Conservation (phyloP, 164 flowering plant genomes). For the Magnolia kwangsiensis region DNA sequence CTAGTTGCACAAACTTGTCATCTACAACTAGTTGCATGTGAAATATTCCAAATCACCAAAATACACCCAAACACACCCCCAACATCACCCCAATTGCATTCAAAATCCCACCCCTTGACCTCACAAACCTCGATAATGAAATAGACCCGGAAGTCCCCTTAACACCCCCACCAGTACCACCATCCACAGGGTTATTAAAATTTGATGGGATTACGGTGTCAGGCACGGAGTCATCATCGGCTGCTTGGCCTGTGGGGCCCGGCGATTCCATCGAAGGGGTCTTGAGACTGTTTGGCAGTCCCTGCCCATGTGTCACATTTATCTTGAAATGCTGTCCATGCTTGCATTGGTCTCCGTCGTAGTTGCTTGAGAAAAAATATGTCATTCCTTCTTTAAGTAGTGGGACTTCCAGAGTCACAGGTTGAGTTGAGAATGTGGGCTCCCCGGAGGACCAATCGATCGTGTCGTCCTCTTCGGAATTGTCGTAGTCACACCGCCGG, state of each 20-base stretch:
- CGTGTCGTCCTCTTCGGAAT: conserved; percentile 57
- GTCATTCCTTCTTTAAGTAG: conserved; percentile 60
- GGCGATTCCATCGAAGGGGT: conserved; percentile 34
- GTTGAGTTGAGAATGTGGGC: conserved; percentile 44
- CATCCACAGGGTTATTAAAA: conserved; percentile 53
- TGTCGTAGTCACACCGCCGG: conserved; percentile 53
- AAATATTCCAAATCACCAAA: conserved; percentile 4
- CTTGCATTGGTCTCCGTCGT: conserved; percentile 86
- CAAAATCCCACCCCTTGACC: conserved; percentile 17
- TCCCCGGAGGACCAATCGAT: conserved; percentile 49
- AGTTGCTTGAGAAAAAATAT: conserved; percentile 81
- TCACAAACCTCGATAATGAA: conserved; percentile 13
- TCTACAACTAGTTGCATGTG: neutral
- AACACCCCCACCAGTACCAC: conserved; percentile 22
- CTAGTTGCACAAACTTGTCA: neutral
- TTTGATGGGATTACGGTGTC: conserved; percentile 58
- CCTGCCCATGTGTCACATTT: conserved; percentile 73
- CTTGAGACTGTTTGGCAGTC: conserved; percentile 56
- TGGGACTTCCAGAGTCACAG: conserved; percentile 55
- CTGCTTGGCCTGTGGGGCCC: conserved; percentile 36
- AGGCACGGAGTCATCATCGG: conserved; percentile 58
- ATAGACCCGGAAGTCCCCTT: conserved; percentile 30
- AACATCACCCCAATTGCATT: conserved; percentile 18
- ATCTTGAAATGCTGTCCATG: conserved; percentile 73
- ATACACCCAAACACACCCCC: conserved; percentile 18